phyloP scores from a whole-genome alignment of 345 rosid species.

The Bruguiera parviflora region DNA sequence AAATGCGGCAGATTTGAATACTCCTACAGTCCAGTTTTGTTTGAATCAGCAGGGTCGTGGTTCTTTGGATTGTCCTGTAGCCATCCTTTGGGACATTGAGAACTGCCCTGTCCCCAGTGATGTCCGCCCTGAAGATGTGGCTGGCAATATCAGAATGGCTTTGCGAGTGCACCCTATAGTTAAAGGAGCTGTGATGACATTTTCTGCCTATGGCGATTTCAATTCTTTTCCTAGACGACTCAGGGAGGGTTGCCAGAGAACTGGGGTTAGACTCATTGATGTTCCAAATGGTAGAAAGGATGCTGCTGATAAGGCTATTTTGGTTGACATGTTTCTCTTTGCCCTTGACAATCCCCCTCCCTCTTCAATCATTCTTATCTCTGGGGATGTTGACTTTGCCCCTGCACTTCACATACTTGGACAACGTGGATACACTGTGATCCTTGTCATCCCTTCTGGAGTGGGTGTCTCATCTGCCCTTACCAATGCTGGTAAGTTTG shows the following conservation, averaged over 20 bases:
- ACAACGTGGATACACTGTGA: conserved; percentile 81
- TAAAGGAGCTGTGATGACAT: conserved; percentile 64
- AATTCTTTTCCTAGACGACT: conserved; percentile 86
- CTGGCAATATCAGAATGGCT: conserved; percentile 88
- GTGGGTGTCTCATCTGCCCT: conserved; percentile 84
- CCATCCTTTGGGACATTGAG: conserved; percentile 95
- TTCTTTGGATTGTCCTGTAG: conserved; percentile 60
- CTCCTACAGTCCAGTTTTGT: conserved; percentile 28
- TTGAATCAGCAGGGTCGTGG: conserved; percentile 30
- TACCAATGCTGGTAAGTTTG: conserved; percentile 80
- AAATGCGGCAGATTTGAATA: conserved; percentile 29
- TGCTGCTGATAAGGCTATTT: conserved; percentile 94
- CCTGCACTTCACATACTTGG: conserved; percentile 96
- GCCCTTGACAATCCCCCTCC: conserved; percentile 89
- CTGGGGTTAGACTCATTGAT: conserved; percentile 89
- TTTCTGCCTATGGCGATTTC: conserved; percentile 97
- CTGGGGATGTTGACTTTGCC: conserved; percentile 96
- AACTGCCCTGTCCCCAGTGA: conserved; percentile 91
- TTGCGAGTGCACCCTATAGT: conserved; percentile 77
- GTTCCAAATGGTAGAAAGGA: conserved; percentile 98
- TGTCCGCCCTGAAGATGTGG: conserved; percentile 91
- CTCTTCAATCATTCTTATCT: conserved; percentile 78
- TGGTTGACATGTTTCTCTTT: conserved; percentile 94
- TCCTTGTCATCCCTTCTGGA: conserved; percentile 86
- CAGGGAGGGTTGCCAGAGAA: conserved; percentile 97